Conservation (phyloP, 1,284 basidiomycete genomes). For the Paramarasmius palmivorus region DNA sequence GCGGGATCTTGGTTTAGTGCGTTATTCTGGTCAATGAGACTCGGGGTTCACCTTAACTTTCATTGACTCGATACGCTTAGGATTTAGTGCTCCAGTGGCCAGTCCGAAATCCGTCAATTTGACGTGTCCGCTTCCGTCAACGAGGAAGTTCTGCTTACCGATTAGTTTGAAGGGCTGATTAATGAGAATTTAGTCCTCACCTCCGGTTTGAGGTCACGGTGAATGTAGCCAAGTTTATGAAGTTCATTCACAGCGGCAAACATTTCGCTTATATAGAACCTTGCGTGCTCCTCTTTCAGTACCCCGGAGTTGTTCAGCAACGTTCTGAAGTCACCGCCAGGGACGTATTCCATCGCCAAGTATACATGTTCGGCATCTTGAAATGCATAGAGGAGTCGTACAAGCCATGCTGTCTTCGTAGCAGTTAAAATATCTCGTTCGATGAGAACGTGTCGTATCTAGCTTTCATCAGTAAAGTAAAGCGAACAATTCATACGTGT, state of each 20-base stretch:
- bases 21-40: neutral
- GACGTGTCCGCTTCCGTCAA: slow-evolving; percentile 95
- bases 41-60: slow-evolving; percentile 76
- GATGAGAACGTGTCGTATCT: slow-evolving; percentile 94
- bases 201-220: slow-evolving; percentile 97
- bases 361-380: slow-evolving; percentile 90
- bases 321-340: slow-evolving; percentile 94
- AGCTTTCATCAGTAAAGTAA: slow-evolving; percentile 8
- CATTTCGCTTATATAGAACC: slow-evolving; percentile 97
- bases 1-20: slow-evolving; percentile 6
- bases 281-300: slow-evolving; percentile 92
- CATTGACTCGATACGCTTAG: slow-evolving; percentile 92
- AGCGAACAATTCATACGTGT: slow-evolving; percentile 2
- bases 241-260: slow-evolving; percentile 89
- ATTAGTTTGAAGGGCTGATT: neutral
- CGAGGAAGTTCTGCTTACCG: slow-evolving; percentile 84
- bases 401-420: slow-evolving; percentile 95
- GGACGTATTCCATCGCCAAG: slow-evolving; percentile 98
- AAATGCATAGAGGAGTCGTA: slow-evolving; percentile 90
- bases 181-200: slow-evolving; percentile 38
- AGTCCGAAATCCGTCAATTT: slow-evolving; percentile 99
- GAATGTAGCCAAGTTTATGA: slow-evolving; percentile 95
- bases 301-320: slow-evolving; percentile 95
- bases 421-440: slow-evolving; percentile 95
- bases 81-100: slow-evolving; percentile 95